Percentiles rank a stretch among this genome's conserved stretches.
These are phyloP conservation scores for Gaeumannomyces tritici DNA, from an alignment of 2,329 filamentous ascomycete species.

Conservation along the genomic window DNA sequence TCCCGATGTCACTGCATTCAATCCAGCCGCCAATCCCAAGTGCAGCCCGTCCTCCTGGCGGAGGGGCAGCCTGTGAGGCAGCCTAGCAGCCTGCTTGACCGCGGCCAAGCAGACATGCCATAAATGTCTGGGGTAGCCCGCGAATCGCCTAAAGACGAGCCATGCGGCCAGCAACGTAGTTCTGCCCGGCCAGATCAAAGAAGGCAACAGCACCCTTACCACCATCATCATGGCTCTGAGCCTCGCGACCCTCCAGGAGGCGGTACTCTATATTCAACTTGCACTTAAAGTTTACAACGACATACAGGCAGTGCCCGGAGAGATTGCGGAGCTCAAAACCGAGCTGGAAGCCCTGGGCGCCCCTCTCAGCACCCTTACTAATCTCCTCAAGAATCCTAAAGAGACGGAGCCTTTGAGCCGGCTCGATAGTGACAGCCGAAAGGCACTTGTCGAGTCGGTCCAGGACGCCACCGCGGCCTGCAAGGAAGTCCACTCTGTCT, in stretches of 20 bases:
- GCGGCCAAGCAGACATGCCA: background rate
- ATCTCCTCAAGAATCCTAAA: background rate
- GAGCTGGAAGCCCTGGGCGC: background rate
- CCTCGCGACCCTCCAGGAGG: background rate
- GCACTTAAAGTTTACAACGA: background rate
- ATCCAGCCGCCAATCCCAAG: background rate
- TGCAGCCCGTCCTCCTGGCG: no score
- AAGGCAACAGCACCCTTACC: background rate
- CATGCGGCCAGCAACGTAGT: background rate
- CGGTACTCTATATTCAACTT: background rate
- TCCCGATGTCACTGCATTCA: background rate
- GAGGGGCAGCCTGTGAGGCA: background rate
- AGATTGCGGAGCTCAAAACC: background rate
- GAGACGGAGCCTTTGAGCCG: background rate
- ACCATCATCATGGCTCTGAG: background rate
- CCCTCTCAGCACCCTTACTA: background rate
- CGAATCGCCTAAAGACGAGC: background rate
- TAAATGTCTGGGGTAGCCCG: no score
- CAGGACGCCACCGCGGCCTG: background rate
- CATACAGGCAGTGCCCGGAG: background rate
- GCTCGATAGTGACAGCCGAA: background rate
- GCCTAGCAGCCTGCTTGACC: background rate
- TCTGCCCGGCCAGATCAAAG: background rate
- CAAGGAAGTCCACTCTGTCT: background rate
- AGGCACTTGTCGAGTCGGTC: background rate